phyloP scores from a whole-genome alignment of 768 basidiomycete genomes.

The Amyloporia xantha region DNA sequence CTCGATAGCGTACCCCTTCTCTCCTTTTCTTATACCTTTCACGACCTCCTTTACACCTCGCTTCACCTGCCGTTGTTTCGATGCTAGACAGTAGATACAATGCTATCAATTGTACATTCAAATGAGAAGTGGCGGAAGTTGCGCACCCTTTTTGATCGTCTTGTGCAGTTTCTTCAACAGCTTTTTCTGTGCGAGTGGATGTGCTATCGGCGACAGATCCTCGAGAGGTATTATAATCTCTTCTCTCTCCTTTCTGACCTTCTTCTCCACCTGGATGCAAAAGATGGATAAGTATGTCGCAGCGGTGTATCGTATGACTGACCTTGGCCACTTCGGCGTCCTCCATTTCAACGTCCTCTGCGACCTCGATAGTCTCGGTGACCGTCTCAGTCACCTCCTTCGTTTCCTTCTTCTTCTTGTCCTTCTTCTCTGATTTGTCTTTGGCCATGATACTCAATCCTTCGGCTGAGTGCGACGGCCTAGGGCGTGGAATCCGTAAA shows the following conservation, averaged over 20 bases:
- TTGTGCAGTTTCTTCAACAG: conserved; percentile 92
- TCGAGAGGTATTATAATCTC: conserved; percentile 64
- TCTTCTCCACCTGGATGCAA: conserved; percentile 40
- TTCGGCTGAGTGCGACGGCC: no score
- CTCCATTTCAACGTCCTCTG: conserved; percentile 44
- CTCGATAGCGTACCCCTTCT: conserved; percentile 68
- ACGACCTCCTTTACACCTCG: conserved; percentile 98
- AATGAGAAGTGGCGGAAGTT: background rate
- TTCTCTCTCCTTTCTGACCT: conserved; percentile 57
- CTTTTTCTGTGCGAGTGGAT: conserved; percentile 90
- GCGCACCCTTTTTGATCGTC: conserved; percentile 81
- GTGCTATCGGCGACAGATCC: conserved; percentile 90
- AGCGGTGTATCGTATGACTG: conserved; percentile 1
- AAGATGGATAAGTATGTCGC: conserved; percentile 22
- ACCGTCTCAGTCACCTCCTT: conserved; percentile 25
- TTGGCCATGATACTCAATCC: conserved; percentile 50
- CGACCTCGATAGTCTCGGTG: conserved; percentile 19
- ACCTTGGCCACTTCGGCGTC: conserved; percentile 33
- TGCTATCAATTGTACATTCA: background rate
- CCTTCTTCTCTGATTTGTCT: conserved; percentile 73
- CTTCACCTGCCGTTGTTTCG: conserved; percentile 92
- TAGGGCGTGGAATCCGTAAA: no score
- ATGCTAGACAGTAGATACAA: conserved; percentile 46
- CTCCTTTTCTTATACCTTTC: conserved; percentile 94
- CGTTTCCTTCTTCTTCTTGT: conserved; percentile 61